These are phyloP conservation scores for Solanum paucissectum DNA, from an alignment of 257 asterid genomes.

Conservation along the genomic window DNA sequence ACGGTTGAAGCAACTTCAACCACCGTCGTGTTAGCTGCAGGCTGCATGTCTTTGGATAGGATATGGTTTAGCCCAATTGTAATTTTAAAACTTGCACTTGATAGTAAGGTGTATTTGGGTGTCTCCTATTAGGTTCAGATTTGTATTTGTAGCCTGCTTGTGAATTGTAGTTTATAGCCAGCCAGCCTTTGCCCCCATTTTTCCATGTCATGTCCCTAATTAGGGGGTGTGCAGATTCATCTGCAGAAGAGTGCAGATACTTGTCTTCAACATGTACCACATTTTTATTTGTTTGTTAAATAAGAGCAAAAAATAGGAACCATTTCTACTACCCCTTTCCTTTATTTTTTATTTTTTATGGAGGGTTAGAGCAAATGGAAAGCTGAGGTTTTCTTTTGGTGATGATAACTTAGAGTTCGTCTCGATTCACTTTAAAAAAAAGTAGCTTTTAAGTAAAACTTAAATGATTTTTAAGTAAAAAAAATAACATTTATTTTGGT, in stretches of 20 bases:
- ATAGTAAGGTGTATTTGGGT: slow-evolving; percentile 1
- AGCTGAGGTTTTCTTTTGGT: background rate
- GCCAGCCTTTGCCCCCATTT: slow-evolving; percentile 26
- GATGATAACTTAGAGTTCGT: too few relatives aligned
- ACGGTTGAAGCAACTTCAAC: slow-evolving; percentile 84
- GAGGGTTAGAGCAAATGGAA: background rate
- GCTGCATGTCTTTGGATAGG: background rate
- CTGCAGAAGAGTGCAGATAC: slow-evolving; percentile 70
- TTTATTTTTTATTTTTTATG: background rate
- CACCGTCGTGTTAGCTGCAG: slow-evolving; percentile 56
- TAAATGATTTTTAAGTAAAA: too few relatives aligned
- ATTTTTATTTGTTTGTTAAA: slow-evolving; percentile 26
- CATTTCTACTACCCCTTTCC: background rate
- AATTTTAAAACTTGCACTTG: slow-evolving; percentile 2
- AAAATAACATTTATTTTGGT: too few relatives aligned
- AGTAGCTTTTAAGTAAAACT: background rate
- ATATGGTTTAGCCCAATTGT: slow-evolving; percentile 5
- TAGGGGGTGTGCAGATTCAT: slow-evolving; percentile 30
- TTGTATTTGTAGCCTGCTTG: slow-evolving; percentile 29
- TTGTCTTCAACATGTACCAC: slow-evolving; percentile 16
- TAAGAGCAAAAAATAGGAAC: slow-evolving; percentile 12
- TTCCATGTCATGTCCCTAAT: slow-evolving; percentile 24
- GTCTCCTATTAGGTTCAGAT: slow-evolving; percentile 2
- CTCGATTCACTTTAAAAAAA: too few relatives aligned
- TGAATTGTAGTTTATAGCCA: slow-evolving; percentile 52